Evolutionary conservation across 1,284 basidiomycete genomes (phyloP).

Genomic region (Microstroma glucosiphilum): DNA sequence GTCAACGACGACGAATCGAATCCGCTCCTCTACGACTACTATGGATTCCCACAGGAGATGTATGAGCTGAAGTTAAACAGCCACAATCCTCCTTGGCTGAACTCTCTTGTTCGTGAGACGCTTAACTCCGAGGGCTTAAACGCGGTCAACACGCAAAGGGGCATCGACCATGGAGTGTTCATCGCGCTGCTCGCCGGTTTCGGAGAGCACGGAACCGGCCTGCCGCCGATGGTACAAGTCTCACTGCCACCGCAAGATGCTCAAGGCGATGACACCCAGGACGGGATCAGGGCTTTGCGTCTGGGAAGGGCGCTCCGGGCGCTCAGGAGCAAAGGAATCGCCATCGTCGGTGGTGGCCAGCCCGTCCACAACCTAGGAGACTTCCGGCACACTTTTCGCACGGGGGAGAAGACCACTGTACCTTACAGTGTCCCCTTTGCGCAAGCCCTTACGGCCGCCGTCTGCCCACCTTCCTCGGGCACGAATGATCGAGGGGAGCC

Average conservation of each 20-base stretch:
- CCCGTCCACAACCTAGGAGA: slow-evolving; percentile 40
- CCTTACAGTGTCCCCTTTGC: slow-evolving; percentile 7
- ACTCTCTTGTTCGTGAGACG: slow-evolving; percentile 39
- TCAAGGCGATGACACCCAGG: slow-evolving; percentile 8
- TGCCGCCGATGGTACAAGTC: slow-evolving; percentile 53
- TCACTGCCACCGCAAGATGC: slow-evolving; percentile 51
- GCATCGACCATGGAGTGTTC: slow-evolving; percentile 55
- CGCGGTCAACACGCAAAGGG: slow-evolving; percentile 40
- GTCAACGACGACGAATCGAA: slow-evolving; percentile 48
- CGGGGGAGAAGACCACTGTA: neutral
- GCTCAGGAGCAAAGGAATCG: slow-evolving; percentile 42
- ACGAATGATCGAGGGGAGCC: neutral
- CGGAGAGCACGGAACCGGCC: slow-evolving; percentile 20
- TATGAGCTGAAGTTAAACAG: slow-evolving; percentile 51
- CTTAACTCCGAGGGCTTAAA: slow-evolving; percentile 30
- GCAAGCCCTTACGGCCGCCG: slow-evolving; percentile 6
- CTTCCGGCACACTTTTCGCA: slow-evolving; percentile 5
- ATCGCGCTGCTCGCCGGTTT: slow-evolving; percentile 54
- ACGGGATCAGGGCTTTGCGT: slow-evolving; percentile 45
- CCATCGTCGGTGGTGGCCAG: slow-evolving; percentile 34
- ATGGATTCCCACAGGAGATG: slow-evolving; percentile 52
- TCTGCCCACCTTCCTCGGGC: neutral
- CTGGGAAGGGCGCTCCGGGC: slow-evolving; percentile 52
- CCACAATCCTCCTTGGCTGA: slow-evolving; percentile 33
- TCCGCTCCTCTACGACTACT: slow-evolving; percentile 55